These are phyloP conservation scores for Elymus sibiricus DNA, from an alignment of 176 grass and related monocot species.

Conservation along the genomic window DNA sequence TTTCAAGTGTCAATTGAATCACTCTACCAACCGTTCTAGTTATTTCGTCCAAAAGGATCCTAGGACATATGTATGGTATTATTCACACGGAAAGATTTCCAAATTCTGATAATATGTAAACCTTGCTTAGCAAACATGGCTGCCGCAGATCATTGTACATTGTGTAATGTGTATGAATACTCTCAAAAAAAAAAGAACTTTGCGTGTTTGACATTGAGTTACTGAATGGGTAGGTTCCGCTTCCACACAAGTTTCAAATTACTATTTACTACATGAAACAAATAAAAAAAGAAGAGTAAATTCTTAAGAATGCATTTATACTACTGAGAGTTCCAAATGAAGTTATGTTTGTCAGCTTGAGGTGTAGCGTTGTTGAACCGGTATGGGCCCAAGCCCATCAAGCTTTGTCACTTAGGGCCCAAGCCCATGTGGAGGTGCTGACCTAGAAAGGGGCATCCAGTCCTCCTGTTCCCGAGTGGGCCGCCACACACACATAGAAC, in stretches of 20 bases:
- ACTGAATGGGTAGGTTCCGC: not conserved
- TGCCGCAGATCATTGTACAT: not conserved
- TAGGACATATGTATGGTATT: not conserved
- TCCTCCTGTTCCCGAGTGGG: too few relatives aligned
- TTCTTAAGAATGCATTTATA: not conserved
- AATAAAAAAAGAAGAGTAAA: not conserved
- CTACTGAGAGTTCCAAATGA: not conserved
- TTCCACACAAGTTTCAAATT: not conserved
- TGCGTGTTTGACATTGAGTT: not conserved
- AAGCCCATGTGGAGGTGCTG: too few relatives aligned
- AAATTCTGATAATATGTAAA: not conserved
- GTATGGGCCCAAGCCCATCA: too few relatives aligned
- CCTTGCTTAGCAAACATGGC: not conserved
- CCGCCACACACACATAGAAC: too few relatives aligned
- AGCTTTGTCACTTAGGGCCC: too few relatives aligned
- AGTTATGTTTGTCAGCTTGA: constrained; percentile 1
- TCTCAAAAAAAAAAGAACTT: not conserved
- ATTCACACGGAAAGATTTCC: not conserved
- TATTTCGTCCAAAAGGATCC: not conserved
- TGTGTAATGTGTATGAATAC: not conserved
- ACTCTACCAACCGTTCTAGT: not conserved
- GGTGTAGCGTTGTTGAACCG: not conserved
- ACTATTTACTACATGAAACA: constrained; percentile 14
- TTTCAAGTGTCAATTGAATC: not conserved
- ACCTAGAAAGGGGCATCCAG: too few relatives aligned